Percentiles rank a stretch among this genome's conserved stretches.
phyloP scores from a whole-genome alignment of 1,284 basidiomycete genomes.

The Cryptococcus wingfieldii region DNA sequence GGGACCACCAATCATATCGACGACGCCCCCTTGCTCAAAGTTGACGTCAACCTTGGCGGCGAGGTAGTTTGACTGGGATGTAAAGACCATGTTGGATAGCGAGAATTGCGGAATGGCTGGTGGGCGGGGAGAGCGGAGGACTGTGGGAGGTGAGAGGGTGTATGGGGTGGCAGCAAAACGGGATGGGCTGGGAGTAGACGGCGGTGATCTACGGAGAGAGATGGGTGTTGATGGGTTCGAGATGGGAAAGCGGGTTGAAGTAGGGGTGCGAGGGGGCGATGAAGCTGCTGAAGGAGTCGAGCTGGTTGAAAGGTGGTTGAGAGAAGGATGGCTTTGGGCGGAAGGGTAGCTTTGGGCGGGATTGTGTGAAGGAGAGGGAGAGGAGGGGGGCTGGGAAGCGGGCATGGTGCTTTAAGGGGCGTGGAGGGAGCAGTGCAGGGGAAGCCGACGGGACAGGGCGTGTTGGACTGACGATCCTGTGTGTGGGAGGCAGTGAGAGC shows the following conservation, averaged over 20 bases:
- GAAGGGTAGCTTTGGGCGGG: background rate
- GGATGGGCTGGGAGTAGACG: background rate
- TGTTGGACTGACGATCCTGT: too few species aligned
- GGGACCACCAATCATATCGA: slow-evolving; percentile 30
- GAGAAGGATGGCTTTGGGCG: background rate
- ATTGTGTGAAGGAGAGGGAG: background rate
- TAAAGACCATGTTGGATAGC: slow-evolving; percentile 10
- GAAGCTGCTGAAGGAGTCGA: background rate
- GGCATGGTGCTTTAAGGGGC: background rate
- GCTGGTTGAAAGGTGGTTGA: background rate
- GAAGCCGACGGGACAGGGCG: too few species aligned
- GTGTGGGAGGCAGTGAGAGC: too few species aligned
- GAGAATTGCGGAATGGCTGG: background rate
- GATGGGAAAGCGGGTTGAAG: background rate
- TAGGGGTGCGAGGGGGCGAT: background rate
- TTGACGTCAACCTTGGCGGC: slow-evolving; percentile 22
- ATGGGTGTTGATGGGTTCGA: background rate
- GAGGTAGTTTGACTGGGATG: slow-evolving; percentile 11
- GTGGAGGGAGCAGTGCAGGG: too few species aligned
- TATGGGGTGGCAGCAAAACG: background rate
- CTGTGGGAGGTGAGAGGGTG: background rate
- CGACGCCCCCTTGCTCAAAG: slow-evolving; percentile 24
- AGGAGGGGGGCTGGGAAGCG: too few species aligned
- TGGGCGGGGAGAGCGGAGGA: background rate
- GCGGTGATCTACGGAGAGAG: background rate